These are phyloP conservation scores for Alternaria panax DNA, from an alignment of 2,329 filamentous ascomycete genomes.

Conservation along the genomic window DNA sequence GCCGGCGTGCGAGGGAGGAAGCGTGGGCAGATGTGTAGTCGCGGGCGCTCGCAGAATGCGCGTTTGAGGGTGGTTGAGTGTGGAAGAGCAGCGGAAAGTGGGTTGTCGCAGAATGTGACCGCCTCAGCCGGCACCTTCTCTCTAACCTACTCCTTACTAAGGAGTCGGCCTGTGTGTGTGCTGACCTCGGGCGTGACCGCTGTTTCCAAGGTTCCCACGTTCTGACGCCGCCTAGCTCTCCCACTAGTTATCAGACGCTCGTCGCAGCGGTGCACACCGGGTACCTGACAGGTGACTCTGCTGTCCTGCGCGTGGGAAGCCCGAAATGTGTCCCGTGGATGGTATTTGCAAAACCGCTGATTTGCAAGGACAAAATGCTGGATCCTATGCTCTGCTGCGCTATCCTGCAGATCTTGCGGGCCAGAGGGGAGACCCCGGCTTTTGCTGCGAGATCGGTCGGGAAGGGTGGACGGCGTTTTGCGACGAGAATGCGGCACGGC, in stretches of 20 bases:
- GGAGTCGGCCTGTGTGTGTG: constrained; percentile 10
- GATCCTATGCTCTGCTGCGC: not conserved
- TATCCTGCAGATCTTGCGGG: constrained; percentile 24
- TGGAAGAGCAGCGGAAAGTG: constrained; percentile 2
- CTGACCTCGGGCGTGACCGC: constrained; percentile 34
- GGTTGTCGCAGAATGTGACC: constrained; percentile 21
- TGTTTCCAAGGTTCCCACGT: constrained; percentile 24
- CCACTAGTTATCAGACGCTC: constrained; percentile 27
- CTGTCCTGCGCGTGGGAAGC: constrained; percentile 4
- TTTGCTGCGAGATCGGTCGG: constrained; percentile 25
- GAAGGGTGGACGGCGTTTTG: constrained; percentile 13
- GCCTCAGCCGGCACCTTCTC: constrained; percentile 21
- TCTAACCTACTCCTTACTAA: constrained; percentile 8
- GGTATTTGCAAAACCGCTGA: constrained; percentile 4
- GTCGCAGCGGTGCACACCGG: constrained; percentile 11
- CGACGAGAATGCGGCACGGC: constrained; percentile 14
- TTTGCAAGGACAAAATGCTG: constrained; percentile 4
- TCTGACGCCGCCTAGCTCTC: constrained; percentile 21
- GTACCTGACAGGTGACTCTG: constrained; percentile 23
- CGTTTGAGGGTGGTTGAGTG: constrained; percentile 1
- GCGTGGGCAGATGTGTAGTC: constrained; percentile 4
- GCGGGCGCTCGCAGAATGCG: constrained; percentile 9
- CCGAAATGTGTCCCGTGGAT: constrained; percentile 1
- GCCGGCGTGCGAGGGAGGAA: constrained; percentile 6
- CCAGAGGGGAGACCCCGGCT: constrained; percentile 14